phyloP scores from a whole-genome alignment of 2,329 filamentous ascomycete species.

The Sarocladium strictum region DNA sequence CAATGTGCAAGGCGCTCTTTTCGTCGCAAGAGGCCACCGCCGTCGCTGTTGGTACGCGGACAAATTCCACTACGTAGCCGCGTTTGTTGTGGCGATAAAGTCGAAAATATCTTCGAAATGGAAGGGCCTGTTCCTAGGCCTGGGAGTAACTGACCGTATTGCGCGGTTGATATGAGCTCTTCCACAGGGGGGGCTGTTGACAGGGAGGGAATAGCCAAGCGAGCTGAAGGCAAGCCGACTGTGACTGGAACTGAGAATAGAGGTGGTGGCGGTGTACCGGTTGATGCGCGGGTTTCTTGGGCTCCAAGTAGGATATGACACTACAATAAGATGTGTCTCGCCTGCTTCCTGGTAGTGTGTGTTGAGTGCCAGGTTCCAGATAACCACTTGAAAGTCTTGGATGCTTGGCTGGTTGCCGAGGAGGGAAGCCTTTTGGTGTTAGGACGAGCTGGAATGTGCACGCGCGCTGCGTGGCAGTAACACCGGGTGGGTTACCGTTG shows the following conservation, averaged over 20 bases:
- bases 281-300: too few relatives aligned
- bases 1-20: background rate
- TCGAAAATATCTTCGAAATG: background rate
- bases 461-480: constrained; percentile 1
- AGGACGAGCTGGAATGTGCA: constrained; percentile 3
- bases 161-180: background rate
- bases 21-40: background rate
- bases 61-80: background rate
- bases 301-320: too few relatives aligned
- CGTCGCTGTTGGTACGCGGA: background rate
- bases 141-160: background rate
- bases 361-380: constrained; percentile 2
- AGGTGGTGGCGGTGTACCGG: constrained; percentile 1
- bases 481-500: background rate
- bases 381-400: constrained; percentile 1
- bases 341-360: background rate
- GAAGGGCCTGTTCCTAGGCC: background rate
- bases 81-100: background rate
- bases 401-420: background rate
- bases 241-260: background rate
- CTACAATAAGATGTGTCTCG: too few relatives aligned
- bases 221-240: constrained; percentile 4
- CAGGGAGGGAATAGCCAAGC: constrained; percentile 6
- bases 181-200: background rate
- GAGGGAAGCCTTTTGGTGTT: background rate